These are phyloP conservation scores for Suillus clintonianus DNA, from an alignment of 768 basidiomycete genomes.

Conservation along the genomic window DNA sequence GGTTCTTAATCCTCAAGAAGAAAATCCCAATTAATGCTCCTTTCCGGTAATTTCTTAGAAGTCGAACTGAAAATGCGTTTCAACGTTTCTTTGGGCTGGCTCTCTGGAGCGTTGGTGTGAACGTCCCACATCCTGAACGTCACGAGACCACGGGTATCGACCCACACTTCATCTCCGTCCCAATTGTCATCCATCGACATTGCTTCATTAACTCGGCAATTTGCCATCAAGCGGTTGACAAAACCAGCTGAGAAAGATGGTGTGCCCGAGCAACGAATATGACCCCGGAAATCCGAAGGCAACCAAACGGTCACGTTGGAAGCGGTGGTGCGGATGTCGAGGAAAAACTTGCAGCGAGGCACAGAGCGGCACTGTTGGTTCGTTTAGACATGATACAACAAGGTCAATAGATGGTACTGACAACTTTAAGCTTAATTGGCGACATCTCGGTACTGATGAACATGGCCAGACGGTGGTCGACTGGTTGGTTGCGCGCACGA, in stretches of 20 bases:
- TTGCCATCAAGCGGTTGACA: conserved; percentile 62
- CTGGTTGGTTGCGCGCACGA: conserved; percentile 71
- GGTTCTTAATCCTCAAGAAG: conserved; percentile 61
- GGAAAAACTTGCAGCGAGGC: conserved; percentile 55
- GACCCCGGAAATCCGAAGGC: conserved; percentile 78
- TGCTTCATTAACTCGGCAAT: conserved; percentile 49
- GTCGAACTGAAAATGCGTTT: conserved; percentile 64
- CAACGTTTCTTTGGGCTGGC: conserved; percentile 57
- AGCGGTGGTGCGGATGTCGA: conserved; percentile 64
- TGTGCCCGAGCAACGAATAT: conserved; percentile 55
- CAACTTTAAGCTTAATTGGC: conserved; percentile 71
- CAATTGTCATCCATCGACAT: conserved; percentile 26
- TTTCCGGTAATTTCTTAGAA: conserved; percentile 51
- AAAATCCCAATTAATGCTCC: conserved; percentile 75
- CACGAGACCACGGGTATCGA: conserved; percentile 60
- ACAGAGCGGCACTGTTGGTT: conserved; percentile 55
- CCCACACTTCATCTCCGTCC: conserved; percentile 62
- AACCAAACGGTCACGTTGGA: conserved; percentile 77
- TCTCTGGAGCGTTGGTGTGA: conserved; percentile 64
- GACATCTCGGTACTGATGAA: conserved; percentile 53
- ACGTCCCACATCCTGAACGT: conserved; percentile 83
- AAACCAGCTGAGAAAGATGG: conserved; percentile 71
- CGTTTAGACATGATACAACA: conserved; percentile 12
- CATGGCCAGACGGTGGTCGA: conserved; percentile 73
- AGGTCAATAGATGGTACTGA: conserved; percentile 39